Conservation (phyloP, 495 filamentous ascomycete species). For the Neurospora africana region DNA sequence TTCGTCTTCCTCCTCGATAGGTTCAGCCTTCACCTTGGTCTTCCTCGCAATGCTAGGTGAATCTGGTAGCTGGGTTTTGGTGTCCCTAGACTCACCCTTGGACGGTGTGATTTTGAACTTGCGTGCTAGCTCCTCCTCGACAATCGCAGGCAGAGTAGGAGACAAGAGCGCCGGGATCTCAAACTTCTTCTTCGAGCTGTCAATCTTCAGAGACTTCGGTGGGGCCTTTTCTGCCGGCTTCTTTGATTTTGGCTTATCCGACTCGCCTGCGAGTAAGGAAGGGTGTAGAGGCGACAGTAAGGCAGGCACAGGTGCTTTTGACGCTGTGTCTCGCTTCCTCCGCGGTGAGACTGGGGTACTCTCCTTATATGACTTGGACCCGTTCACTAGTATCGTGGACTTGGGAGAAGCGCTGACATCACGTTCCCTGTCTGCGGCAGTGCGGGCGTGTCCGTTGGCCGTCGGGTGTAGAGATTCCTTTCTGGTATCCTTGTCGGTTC, state of each 20-base stretch:
- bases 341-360: conserved; percentile 22
- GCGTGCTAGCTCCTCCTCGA: conserved; percentile 33
- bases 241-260: conserved; percentile 15
- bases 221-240: conserved; percentile 24
- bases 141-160: conserved; percentile 35
- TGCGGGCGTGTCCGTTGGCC: conserved; percentile 25
- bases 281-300: conserved; percentile 35
- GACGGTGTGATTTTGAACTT: conserved; percentile 19
- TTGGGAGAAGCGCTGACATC: conserved; percentile 28
- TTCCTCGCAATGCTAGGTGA: conserved; percentile 31
- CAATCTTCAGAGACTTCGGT: conserved; percentile 11
- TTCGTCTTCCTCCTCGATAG: conserved; percentile 20
- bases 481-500: conserved; percentile 15
- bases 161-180: conserved; percentile 35
- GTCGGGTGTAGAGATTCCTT: conserved; percentile 16
- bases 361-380: conserved; percentile 20
- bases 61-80: conserved; percentile 21
- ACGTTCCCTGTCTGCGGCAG: conserved; percentile 16
- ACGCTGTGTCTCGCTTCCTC: conserved; percentile 22
- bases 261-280: conserved; percentile 21
- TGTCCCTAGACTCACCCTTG: conserved; percentile 22
- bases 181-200: conserved; percentile 13
- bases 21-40: conserved; percentile 17
- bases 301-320: conserved; percentile 24
- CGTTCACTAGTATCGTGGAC: conserved; percentile 35